Evolutionary conservation across 1,139 yeast species (phyloP).

Genomic region (Protomyces macrosporus): DNA sequence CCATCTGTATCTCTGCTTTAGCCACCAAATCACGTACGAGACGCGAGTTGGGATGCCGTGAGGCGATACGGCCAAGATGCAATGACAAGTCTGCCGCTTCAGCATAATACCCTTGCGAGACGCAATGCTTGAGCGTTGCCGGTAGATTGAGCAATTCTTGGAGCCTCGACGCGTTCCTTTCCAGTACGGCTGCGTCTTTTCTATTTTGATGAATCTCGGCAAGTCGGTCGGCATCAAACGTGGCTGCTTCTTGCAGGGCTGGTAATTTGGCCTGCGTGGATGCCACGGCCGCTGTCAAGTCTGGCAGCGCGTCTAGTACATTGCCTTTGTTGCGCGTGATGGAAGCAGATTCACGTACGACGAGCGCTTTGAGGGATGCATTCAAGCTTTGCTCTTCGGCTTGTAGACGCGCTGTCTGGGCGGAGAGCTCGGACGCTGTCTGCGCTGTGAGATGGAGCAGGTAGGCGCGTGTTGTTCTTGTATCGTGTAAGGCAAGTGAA

Average conservation of each 20-base stretch:
- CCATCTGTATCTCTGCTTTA: slow-evolving; percentile 37
- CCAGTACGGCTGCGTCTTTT: slow-evolving; percentile 42
- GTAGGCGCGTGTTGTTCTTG: neutral
- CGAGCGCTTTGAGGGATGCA: slow-evolving; percentile 16
- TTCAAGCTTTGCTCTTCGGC: slow-evolving; percentile 16
- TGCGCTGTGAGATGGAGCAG: slow-evolving; percentile 7
- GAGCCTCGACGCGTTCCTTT: slow-evolving; percentile 63
- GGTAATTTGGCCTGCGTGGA: slow-evolving; percentile 9
- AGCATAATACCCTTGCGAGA: slow-evolving; percentile 77
- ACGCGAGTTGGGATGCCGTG: slow-evolving; percentile 60
- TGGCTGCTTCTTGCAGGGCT: slow-evolving; percentile 15
- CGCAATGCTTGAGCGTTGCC: slow-evolving; percentile 73
- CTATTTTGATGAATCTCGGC: slow-evolving; percentile 17
- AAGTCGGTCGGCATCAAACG: slow-evolving; percentile 12
- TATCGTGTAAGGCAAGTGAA: neutral
- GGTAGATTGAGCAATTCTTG: slow-evolving; percentile 81
- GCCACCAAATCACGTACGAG: slow-evolving; percentile 50
- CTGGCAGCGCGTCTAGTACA: slow-evolving; percentile 7
- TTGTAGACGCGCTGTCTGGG: neutral
- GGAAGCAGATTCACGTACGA: slow-evolving; percentile 10
- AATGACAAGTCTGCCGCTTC: slow-evolving; percentile 79
- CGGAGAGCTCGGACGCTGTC: neutral
- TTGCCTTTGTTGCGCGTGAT: slow-evolving; percentile 1
- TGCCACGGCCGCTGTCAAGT: neutral
- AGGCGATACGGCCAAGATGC: slow-evolving; percentile 59